These are phyloP conservation scores for Raffaelea arxii DNA, from an alignment of 2,329 filamentous ascomycete species.

Conservation along the genomic window DNA sequence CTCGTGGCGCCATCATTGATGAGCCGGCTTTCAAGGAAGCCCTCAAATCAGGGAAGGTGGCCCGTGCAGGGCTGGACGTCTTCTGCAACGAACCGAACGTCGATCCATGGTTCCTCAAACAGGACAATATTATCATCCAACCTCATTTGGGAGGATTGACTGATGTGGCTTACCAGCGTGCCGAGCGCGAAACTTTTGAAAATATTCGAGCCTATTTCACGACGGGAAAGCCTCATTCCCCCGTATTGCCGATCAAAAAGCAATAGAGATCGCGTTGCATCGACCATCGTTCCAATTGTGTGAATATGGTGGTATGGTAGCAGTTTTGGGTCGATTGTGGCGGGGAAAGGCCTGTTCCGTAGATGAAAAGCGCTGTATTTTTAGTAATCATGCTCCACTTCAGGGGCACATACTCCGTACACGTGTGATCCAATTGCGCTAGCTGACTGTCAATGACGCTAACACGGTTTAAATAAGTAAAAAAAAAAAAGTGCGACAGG, in stretches of 20 bases:
- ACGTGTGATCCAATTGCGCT: too few species aligned
- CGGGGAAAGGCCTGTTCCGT: too few species aligned
- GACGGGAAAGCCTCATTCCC: constrained; percentile 8
- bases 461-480: too few species aligned
- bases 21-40: constrained; percentile 5
- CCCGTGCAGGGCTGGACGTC: constrained; percentile 32
- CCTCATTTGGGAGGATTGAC: constrained; percentile 15
- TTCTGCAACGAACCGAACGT: constrained; percentile 33
- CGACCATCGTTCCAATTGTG: too few species aligned
- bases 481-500: too few species aligned
- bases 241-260: constrained; percentile 2
- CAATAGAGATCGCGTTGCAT: too few species aligned
- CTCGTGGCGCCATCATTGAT: constrained; percentile 8
- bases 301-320: too few species aligned
- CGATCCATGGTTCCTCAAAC: constrained; percentile 45
- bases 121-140: constrained; percentile 3
- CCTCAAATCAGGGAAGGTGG: constrained; percentile 18
- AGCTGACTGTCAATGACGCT: too few species aligned
- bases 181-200: constrained; percentile 19
- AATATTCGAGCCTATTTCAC: constrained; percentile 10
- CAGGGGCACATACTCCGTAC: too few species aligned
- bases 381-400: too few species aligned
- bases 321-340: too few species aligned
- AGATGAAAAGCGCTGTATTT: too few species aligned
- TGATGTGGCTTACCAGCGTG: constrained; percentile 14